A percentile compares a stretch with the other conserved stretches of the same genome.
Evolutionary conservation across 177 flowering plant species (phyloP).

Genomic region (Tripterygium wilfordii): DNA sequence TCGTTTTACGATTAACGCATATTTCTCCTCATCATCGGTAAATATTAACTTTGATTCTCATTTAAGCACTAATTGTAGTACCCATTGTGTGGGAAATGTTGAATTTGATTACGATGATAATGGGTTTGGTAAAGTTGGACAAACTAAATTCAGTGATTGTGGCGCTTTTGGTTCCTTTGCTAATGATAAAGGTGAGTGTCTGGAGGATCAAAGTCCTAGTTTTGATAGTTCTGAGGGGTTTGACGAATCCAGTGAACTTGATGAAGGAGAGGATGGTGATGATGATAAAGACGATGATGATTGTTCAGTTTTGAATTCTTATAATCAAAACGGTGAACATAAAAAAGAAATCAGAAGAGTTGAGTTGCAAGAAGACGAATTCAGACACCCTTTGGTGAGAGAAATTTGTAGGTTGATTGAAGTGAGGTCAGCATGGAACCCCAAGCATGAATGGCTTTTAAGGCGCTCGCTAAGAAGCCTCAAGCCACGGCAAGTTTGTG

Average conservation of each 20-base stretch:
- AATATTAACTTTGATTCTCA: conserved; percentile 2
- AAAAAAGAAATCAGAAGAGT: conserved; percentile 12
- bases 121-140: conserved; percentile 8
- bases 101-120: conserved; percentile 10
- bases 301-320: conserved; percentile 39
- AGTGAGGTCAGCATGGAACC: conserved; percentile 52
- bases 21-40: conserved; percentile 19
- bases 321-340: conserved; percentile 5
- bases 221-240: conserved; percentile 19
- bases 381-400: conserved; percentile 67
- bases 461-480: conserved; percentile 60
- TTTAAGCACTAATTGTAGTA: conserved; percentile 2
- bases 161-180: conserved; percentile 18
- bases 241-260: conserved; percentile 26
- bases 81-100: conserved; percentile 4
- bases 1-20: neutral
- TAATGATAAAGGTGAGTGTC: conserved; percentile 5
- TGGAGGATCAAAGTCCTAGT: conserved; percentile 8
- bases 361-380: conserved; percentile 40
- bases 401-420: conserved; percentile 64
- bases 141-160: conserved; percentile 9
- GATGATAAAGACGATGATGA: conserved; percentile 27
- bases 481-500: conserved; percentile 73
- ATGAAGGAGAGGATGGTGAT: conserved; percentile 13
- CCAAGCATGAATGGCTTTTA: conserved; percentile 58